Evolutionary conservation across 2,329 filamentous ascomycete genomes (phyloP), one percentile per base, ranked within the genome.

Genomic region (Penicillium occitanis): DNA sequence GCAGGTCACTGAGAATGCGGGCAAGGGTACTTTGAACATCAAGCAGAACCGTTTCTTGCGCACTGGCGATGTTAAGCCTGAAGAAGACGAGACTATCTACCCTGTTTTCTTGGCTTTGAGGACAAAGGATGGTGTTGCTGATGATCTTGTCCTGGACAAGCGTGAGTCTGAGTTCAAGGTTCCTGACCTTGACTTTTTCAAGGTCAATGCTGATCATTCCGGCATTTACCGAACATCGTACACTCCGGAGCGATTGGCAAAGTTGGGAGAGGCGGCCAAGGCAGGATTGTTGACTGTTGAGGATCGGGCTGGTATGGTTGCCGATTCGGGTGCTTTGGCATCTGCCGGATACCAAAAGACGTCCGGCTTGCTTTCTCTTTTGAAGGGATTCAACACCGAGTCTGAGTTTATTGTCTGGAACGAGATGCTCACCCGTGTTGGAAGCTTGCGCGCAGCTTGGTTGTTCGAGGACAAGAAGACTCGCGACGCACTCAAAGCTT

Each of bases 31-130:
- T 22, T 93, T 97, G 73, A 89, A 90, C 68, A 84, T 98, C 70
- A 95, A 95, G 84, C 94, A 98, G 80, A 97, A 97, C 80, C 91
- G 94, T 62, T 97, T 97, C 85, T 83, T 98, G 69, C 87, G 93
- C 67, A 98, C 94, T 13, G 93, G 91, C 48, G 94, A 98, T 75
- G 91, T 96, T 61, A 95, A 93, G 80, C 91, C 93, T 1, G 92
- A 97, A 71, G 94, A 98, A 76, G 94, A 98, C 73, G 81, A 91
- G 78, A 90, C 91, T 1, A 80, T 98, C 1, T 98, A 91, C 79
- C 94, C 94, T 1, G 91, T 97, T 22, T 94, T 97, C 81, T 85
- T 98, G 40, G 91, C 90, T 35, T 85, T 98, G 57, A 90, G 91
- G 67, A 93, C 91, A 42, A 91, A 93, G 78, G 85, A 91, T n/a